Conservation (phyloP, 805 yeast genomes). For the Metschnikowia koreensis region DNA sequence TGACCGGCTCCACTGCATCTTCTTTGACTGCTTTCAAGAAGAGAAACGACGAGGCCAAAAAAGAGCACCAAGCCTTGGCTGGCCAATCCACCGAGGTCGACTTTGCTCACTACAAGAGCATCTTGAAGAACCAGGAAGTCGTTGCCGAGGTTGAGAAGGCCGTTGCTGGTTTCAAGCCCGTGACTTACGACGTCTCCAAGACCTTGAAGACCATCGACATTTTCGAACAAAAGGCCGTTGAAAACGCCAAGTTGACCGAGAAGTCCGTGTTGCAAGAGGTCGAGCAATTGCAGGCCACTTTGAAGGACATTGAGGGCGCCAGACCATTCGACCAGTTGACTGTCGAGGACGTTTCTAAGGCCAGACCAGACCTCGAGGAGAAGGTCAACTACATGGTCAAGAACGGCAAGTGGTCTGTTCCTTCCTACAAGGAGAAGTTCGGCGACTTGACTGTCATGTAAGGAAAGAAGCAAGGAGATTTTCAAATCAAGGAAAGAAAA, state of each 20-base stretch:
- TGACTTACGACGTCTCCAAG: constrained; percentile 79
- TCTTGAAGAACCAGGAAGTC: constrained; percentile 77
- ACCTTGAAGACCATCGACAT: constrained; percentile 89
- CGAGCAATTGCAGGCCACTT: constrained; percentile 78
- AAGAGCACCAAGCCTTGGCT: constrained; percentile 67
- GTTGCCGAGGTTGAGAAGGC: constrained; percentile 79
- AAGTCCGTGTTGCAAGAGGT: constrained; percentile 83
- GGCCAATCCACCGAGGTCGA: constrained; percentile 77
- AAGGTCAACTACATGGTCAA: constrained; percentile 93
- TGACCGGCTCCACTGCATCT: constrained; percentile 88
- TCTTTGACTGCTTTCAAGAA: constrained; percentile 91
- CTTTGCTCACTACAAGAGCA: constrained; percentile 73
- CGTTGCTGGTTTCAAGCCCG: constrained; percentile 74
- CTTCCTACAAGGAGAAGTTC: constrained; percentile 97
- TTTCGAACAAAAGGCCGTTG: constrained; percentile 92
- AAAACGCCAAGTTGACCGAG: constrained; percentile 93
- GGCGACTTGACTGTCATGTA: constrained; percentile 95
- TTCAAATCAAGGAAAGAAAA: neutral
- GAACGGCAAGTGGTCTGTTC: constrained; percentile 97
- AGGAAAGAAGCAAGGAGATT: constrained; percentile 7
- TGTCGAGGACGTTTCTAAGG: constrained; percentile 89
- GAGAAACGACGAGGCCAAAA: constrained; percentile 97
- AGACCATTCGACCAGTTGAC: constrained; percentile 98
- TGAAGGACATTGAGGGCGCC: constrained; percentile 91
- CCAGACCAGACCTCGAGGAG: constrained; percentile 96